These are phyloP conservation scores for Bryoerythrophyllum caledonicum DNA, from an alignment of 225 moss, liverwort and hornwort species.

Conservation along the genomic window DNA sequence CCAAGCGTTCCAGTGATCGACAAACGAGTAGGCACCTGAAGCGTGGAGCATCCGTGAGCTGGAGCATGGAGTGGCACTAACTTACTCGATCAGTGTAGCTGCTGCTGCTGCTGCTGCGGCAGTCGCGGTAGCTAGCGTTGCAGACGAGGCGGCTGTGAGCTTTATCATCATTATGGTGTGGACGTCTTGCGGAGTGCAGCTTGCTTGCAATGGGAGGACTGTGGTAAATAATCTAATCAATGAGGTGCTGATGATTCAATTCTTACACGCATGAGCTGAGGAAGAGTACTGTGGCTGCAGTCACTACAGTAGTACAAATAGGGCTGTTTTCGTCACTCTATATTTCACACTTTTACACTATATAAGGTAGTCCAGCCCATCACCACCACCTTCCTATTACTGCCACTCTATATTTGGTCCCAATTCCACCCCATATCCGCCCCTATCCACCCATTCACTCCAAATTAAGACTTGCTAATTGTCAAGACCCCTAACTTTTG, in stretches of 20 bases:
- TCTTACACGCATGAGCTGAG: neutral
- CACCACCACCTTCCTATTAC: too few species aligned
- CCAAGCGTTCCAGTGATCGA: neutral
- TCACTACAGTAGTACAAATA: too few species aligned
- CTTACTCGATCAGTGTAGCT: neutral
- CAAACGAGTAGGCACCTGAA: conserved; percentile 11
- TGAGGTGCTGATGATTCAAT: conserved; percentile 3
- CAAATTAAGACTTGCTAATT: too few species aligned
- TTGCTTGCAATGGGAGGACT: neutral
- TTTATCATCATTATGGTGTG: neutral
- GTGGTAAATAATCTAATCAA: neutral
- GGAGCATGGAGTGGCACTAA: neutral
- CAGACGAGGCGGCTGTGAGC: conserved; percentile 19
- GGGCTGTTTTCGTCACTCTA: too few species aligned
- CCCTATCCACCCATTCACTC: too few species aligned
- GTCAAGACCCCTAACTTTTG: too few species aligned
- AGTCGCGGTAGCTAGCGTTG: neutral
- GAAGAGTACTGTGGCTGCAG: neutral
- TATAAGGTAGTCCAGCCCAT: too few species aligned
- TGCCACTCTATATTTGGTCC: too few species aligned
- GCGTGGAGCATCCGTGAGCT: conserved; percentile 4
- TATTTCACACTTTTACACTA: too few species aligned
- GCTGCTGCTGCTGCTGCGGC: neutral
- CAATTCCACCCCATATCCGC: too few species aligned
- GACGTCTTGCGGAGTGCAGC: neutral